phyloP scores from a whole-genome alignment of 1,139 yeast genomes.

The Blastobotrys ciferrii region DNA sequence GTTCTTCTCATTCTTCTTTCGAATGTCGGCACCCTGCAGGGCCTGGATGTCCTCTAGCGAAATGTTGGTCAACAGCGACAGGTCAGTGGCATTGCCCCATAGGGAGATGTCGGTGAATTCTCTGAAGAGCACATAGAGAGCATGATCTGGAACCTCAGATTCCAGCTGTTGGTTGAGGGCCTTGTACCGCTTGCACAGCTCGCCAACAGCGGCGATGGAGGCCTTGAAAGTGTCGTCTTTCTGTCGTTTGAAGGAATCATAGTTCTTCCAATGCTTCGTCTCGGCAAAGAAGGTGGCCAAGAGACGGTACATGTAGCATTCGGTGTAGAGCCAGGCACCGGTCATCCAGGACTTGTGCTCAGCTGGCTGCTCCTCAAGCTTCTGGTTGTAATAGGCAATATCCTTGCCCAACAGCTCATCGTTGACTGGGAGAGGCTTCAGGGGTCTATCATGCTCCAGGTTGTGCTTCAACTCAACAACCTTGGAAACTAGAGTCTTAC shows the following conservation, averaged over 20 bases:
- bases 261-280: constrained; percentile 50
- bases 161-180: constrained; percentile 44
- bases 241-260: constrained; percentile 69
- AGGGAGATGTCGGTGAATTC: constrained; percentile 86
- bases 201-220: constrained; percentile 76
- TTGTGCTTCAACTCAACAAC: constrained; percentile 38
- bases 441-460: constrained; percentile 33
- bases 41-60: constrained; percentile 85
- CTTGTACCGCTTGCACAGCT: constrained; percentile 69
- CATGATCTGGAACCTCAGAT: constrained; percentile 35
- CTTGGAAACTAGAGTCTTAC: constrained; percentile 37
- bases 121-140: constrained; percentile 45
- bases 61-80: constrained; percentile 66
- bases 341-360: constrained; percentile 60
- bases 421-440: constrained; percentile 26
- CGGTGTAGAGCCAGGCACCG: constrained; percentile 92
- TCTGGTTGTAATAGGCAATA: constrained; percentile 36
- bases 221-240: constrained; percentile 74
- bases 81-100: constrained; percentile 98
- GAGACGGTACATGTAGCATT: constrained; percentile 76
- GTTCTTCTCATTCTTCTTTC: constrained; percentile 79
- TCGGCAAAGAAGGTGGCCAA: constrained; percentile 49
- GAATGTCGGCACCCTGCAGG: constrained; percentile 84
- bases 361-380: constrained; percentile 42
- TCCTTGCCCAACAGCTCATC: constrained; percentile 30